Evolutionary conservation across 345 rosid genomes (phyloP).

Genomic region (Tarenaya hassleriana): DNA sequence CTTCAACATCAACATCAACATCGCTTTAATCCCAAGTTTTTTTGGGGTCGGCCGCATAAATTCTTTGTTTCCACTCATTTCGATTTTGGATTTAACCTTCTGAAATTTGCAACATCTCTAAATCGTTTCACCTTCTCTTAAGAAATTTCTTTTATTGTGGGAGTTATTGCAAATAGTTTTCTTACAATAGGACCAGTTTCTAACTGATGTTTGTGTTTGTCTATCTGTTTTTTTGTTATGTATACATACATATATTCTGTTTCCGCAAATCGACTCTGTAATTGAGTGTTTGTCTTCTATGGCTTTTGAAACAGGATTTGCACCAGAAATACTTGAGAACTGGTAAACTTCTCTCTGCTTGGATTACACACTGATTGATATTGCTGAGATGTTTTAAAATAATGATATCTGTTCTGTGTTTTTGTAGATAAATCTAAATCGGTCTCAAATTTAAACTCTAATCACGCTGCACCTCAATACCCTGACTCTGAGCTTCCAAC

Average conservation of each 20-base stretch:
- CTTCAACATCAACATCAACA: too few relatives aligned
- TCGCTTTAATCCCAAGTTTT: too few relatives aligned
- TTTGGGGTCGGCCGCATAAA: too few relatives aligned
- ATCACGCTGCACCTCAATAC: slow-evolving; percentile 18
- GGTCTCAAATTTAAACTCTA: slow-evolving; percentile 22
- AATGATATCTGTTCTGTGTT: slow-evolving; percentile 16
- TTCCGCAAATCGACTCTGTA: background rate
- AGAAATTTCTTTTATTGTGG: slow-evolving; percentile 10
- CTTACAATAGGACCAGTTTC: slow-evolving; percentile 10
- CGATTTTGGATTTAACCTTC: too few relatives aligned
- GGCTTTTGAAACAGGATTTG: slow-evolving; percentile 51
- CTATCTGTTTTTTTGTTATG: background rate
- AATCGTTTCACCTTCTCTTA: slow-evolving; percentile 8
- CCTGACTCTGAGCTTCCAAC: slow-evolving; percentile 36
- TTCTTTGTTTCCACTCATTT: too few relatives aligned
- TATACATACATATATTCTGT: slow-evolving; percentile 2
- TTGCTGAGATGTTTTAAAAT: slow-evolving; percentile 18
- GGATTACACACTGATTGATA: slow-evolving; percentile 3
- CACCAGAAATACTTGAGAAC: slow-evolving; percentile 55
- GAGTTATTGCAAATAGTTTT: slow-evolving; percentile 4
- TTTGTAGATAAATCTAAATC: slow-evolving; percentile 58
- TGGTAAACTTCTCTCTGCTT: slow-evolving; percentile 38
- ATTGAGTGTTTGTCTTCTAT: slow-evolving; percentile 5
- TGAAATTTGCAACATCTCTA: too few relatives aligned
- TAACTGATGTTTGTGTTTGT: slow-evolving; percentile 9